Evolutionary conservation across 495 filamentous ascomycete genomes (phyloP), one percentile per base, ranked within the genome.

Genomic region (Aspergillus conjunctus): DNA sequence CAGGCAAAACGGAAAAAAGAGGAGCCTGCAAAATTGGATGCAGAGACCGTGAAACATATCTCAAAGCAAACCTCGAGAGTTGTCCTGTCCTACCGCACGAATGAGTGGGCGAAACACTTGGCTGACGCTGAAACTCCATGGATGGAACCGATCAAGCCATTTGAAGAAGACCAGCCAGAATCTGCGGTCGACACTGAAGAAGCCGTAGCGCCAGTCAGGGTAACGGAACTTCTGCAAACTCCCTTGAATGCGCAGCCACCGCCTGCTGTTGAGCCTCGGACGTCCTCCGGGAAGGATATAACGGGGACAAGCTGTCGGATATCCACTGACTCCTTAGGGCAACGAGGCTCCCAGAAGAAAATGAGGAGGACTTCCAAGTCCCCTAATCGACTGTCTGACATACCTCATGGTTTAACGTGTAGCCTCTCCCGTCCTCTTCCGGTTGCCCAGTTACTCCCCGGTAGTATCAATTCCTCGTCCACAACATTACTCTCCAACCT

Each of bases 91-190:
- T 97, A 94, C 66, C 85, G 93, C 49, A 97, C 92, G 6, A 96
- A 96, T 64, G 93, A 98, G 76, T 98, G 93, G 93, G 92, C 93
- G 0, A 97, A 97, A 67, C 91, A 97, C 72, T 76, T 96, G 18
- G 84, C 86, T 31, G 74, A 81, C 44, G 93, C 93, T 5, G 93
- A 97, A 17, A 75, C 73, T 4, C 92, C 91, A 22, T 87, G 90
- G n/a, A 65, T 85, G 6, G 90, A 93, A 14, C 79, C 81, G 1
- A 70, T 90, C 10, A 72, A 80, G 31, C 48, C 78, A 7, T 68
- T 77, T 32, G 75, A 82, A 60, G 70, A 75, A 18, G 66, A 71
- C 21, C 17, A 63, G 9, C 58, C 62, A 32, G 66, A 70, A 30
- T 51, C 12, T 32, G 49, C 64, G 4, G 57, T 66, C 0, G 72